Conservation (phyloP, 192 early-diverging fungal genomes). For the Pilaira anomala region DNA sequence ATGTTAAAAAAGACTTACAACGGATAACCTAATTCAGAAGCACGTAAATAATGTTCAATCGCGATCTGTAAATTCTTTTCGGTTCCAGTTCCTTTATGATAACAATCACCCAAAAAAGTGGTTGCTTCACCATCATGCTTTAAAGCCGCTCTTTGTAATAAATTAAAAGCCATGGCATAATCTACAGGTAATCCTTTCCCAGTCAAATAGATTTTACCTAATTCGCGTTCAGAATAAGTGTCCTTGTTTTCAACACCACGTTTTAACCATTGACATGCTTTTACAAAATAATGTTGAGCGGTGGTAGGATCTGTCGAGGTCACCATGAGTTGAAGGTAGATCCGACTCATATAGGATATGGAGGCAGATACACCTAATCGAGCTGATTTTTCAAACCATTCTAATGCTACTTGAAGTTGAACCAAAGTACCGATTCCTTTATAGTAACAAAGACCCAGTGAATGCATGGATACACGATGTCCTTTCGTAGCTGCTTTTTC, state of each 20-base stretch:
- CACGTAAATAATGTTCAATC: slow-evolving; percentile 21
- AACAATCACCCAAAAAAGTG: slow-evolving; percentile 25
- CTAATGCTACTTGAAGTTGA: slow-evolving; percentile 25
- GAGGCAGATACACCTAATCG: slow-evolving; percentile 19
- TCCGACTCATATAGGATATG: slow-evolving; percentile 22
- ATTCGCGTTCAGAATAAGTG: slow-evolving; percentile 28
- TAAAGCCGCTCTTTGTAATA: slow-evolving; percentile 35
- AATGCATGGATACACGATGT: slow-evolving; percentile 24
- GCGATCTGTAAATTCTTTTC: slow-evolving; percentile 15
- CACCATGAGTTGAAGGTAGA: slow-evolving; percentile 13
- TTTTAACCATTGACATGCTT: slow-evolving; percentile 30
- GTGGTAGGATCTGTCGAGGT: not conserved
- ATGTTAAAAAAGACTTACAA: slow-evolving; percentile 7
- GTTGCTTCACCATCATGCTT: slow-evolving; percentile 33
- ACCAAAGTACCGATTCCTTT: slow-evolving; percentile 26
- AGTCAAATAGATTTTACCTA: slow-evolving; percentile 37
- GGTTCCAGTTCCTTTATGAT: slow-evolving; percentile 23
- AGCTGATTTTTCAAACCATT: slow-evolving; percentile 34
- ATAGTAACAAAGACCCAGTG: slow-evolving; percentile 30
- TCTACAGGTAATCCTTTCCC: slow-evolving; percentile 31
- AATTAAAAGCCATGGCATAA: slow-evolving; percentile 30
- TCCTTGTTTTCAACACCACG: slow-evolving; percentile 36
- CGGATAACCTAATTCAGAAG: slow-evolving; percentile 11
- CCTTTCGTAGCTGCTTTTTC: slow-evolving; percentile 33
- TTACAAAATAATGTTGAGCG: slow-evolving; percentile 7